Evolutionary conservation across 495 filamentous ascomycete species (phyloP), one percentile per base, ranked within the genome.

Genomic region (Cryomyces minteri): DNA sequence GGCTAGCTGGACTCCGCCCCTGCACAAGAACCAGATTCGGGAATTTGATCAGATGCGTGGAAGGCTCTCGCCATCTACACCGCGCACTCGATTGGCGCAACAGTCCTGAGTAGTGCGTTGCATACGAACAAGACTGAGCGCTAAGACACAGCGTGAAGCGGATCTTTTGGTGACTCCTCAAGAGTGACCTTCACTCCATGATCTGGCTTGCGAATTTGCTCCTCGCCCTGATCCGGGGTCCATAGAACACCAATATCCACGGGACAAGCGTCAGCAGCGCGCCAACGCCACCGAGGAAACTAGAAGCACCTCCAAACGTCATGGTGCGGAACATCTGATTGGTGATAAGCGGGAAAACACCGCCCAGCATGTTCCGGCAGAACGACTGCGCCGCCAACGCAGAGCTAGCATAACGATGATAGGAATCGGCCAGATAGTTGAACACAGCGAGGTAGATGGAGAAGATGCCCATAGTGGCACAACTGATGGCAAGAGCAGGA

Each of bases 341-440:
- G 4, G 82, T 83, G 12, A 90, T 70, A 2, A 94, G 62, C 9
- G 88, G 88, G 48, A 95, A 94, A 4, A 77, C 62, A 4, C 85
- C 88, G 33, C 79, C 86, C 0, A 95, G 66, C 31, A 94, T 67
- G 58, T 96, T 96, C 3, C 88, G 72, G 51, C 74, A 79, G 53
- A 84, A 88, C 5, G 73, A 79, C 62, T 95, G 88, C 8, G 87
- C 86, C 2, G 88, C 88, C 40, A 95, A 66, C 3, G 88, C 88
- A 6, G 82, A 90, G 44, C 77, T 84, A 2, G 88, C 84, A 53
- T 84, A 93, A 0, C 72, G 67, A 56, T 85, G 80, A 58, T 94
- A 96, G 2, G 74, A 80, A 59, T 94, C 88, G n/a, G 87, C 86
- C 10, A 94, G 70, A 51, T 94, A 94, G 53, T 94, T 96, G 65